Percentiles rank a stretch among this genome's conserved stretches.
Conservation (phyloP, 2,329 filamentous ascomycete genomes). For the Pezicula radicicola region DNA sequence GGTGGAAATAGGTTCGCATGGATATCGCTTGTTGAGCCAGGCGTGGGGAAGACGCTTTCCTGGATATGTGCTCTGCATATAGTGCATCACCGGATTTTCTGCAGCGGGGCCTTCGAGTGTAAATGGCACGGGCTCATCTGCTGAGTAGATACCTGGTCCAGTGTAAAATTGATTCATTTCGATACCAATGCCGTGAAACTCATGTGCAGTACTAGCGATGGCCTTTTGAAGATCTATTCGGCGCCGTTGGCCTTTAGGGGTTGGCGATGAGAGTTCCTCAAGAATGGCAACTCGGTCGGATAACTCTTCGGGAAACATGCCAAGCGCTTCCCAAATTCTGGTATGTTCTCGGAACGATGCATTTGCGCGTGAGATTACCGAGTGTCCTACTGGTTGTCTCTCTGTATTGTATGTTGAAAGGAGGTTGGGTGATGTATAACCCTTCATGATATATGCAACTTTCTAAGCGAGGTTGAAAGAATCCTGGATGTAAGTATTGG, state of each 20-base stretch:
- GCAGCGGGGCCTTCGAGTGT: background rate
- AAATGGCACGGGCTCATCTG: conserved; percentile 44
- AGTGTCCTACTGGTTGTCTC: conserved; percentile 42
- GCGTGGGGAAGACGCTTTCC: conserved; percentile 48
- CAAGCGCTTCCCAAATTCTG: conserved; percentile 39
- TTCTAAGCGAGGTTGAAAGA: conserved; percentile 53
- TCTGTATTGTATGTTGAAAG: conserved; percentile 40
- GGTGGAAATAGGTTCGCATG: conserved; percentile 45
- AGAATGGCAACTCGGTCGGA: background rate
- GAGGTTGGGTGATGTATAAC: conserved; percentile 28
- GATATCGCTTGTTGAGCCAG: conserved; percentile 50
- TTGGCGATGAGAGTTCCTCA: conserved; percentile 23
- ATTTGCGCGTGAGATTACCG: conserved; percentile 51
- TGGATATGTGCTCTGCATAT: conserved; percentile 27
- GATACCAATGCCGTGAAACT: conserved; percentile 2
- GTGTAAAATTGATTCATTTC: conserved; percentile 3
- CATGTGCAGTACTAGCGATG: background rate
- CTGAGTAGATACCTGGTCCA: conserved; percentile 3
- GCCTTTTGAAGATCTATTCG: conserved; percentile 33
- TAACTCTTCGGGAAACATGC: conserved; percentile 14
- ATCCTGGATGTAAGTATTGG: conserved; percentile 54
- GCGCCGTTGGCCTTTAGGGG: conserved; percentile 21
- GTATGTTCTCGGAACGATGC: conserved; percentile 48
- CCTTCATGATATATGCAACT: conserved; percentile 39
- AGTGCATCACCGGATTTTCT: background rate